These are phyloP conservation scores for Pelagomonas calceolata DNA, from an alignment of 108 stramenopile genomes.

Conservation along the genomic window DNA sequence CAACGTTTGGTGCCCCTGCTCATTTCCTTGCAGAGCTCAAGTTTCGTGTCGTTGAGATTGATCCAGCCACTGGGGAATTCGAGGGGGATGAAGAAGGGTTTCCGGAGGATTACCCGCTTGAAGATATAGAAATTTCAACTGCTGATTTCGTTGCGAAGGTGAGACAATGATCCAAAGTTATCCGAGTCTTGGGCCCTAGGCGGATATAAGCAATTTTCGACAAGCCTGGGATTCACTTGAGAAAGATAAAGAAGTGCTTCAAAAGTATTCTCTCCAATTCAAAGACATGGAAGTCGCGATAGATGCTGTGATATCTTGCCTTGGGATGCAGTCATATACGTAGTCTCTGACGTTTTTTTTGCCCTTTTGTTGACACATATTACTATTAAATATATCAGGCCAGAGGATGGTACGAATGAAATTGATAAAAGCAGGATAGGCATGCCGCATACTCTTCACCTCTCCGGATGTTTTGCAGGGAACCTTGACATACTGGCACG, in stretches of 20 bases:
- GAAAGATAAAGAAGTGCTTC: conserved; percentile 70
- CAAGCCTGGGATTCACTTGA: conserved; percentile 68
- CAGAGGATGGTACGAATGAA: background rate
- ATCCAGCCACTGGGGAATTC: conserved; percentile 63
- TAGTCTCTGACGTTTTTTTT: conserved; percentile 16
- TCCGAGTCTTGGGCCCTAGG: conserved; percentile 1
- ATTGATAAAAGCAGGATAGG: conserved; percentile 40
- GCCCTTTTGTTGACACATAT: background rate
- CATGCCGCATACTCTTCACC: conserved; percentile 75
- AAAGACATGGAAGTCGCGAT: conserved; percentile 72
- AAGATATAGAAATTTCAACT: conserved; percentile 66
- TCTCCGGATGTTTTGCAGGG: conserved; percentile 74
- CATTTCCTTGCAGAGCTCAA: conserved; percentile 56
- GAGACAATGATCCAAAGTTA: no score
- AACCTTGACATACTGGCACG: conserved; percentile 62
- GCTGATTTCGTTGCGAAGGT: conserved; percentile 82
- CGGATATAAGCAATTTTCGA: conserved; percentile 67
- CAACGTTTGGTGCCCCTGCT: conserved; percentile 23
- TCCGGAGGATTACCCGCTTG: conserved; percentile 84
- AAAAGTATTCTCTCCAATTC: conserved; percentile 82
- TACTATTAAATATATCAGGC: background rate
- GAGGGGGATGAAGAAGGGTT: conserved; percentile 55
- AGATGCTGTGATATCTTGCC: conserved; percentile 57
- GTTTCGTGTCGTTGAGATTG: conserved; percentile 63
- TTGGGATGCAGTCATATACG: conserved; percentile 66